Base-by-base conservation (phyloP, 192 early-diverging fungal species). In the Linnemannia elongata region DNA sequence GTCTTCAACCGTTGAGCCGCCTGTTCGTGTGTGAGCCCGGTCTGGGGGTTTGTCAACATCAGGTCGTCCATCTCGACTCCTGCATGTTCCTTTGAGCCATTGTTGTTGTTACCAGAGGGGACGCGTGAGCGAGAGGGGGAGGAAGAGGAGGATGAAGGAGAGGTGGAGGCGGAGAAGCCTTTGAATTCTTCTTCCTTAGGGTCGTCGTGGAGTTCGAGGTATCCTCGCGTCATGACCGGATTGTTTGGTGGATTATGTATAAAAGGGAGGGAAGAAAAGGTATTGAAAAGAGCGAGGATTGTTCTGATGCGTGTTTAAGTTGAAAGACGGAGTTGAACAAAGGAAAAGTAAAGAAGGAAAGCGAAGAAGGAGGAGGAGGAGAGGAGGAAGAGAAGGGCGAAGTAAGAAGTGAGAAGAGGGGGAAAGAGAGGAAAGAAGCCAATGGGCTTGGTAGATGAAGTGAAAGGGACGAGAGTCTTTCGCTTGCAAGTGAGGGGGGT, bases 11-110 rank as follows among this genome's bases (percentile, higher is more conserved):
- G 88, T 30, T 89, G 88, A 8, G 72, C 66, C 1, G 89, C 93
- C 75, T 94, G 91, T 45, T 89, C 91, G 9, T 89, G 76, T 3
- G 92, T 88, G 66, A 96, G 91, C 49, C 95, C 95, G n/a, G 92
- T 83, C 5, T 82, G 81, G 8, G 94, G 94, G 70, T 91, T 87
- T 13, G 95, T 95, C 57, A 93, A 87, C 38, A 95, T 82, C 13
- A 91, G 77, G 24, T 84, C 63, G 52, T 94, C 94, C 13, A 91
- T 78, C 33, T 95, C 89, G 13, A 87, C 49, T 12, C 66, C 85
- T 13, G 33, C 75, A 18, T 78, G 47, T 33, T 81, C 60, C 30
- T 66, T 66, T 10, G 60, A 30, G 22, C 15, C 55, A 33, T 66
- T 66, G 27, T 33, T n/a, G 27, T 27, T 2, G 13, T 2, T n/a